These are phyloP conservation scores for Hanseniaspora lindneri DNA, from an alignment of 805 yeast genomes.

Conservation along the genomic window DNA sequence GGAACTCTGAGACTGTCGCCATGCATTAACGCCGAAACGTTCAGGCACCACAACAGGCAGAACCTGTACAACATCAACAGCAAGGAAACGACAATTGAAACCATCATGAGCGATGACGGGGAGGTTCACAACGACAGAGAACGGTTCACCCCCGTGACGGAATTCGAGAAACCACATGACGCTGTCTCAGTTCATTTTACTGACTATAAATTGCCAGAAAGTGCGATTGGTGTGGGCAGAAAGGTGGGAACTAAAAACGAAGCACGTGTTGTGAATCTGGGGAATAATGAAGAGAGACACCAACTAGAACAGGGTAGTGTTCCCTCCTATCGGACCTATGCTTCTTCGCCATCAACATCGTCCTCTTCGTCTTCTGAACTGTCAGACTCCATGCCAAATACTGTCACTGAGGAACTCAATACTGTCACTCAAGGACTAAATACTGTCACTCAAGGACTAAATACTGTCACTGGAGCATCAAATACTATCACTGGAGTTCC, in stretches of 20 bases:
- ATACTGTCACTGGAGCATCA: too few species aligned
- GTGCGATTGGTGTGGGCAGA: neutral
- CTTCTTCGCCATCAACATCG: neutral
- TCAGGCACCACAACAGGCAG: neutral
- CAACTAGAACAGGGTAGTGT: too few species aligned
- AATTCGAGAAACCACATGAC: neutral
- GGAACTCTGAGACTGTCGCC: neutral
- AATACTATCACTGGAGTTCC: too few species aligned
- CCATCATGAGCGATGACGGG: constrained; percentile 11
- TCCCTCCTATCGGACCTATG: neutral
- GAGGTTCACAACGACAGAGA: neutral
- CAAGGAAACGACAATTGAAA: constrained; percentile 13
- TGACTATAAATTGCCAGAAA: constrained; percentile 1
- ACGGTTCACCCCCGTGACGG: constrained; percentile 8
- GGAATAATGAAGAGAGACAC: too few species aligned
- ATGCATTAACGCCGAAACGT: neutral
- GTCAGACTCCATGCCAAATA: neutral
- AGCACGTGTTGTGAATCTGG: too few species aligned
- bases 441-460: too few species aligned
- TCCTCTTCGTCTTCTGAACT: neutral
- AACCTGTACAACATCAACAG: neutral
- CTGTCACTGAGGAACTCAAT: too few species aligned
- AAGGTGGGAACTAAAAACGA: neutral
- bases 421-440: too few species aligned
- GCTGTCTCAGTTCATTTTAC: neutral